Percentiles rank a stretch among this genome's conserved stretches.
Evolutionary conservation across 257 asterid species (phyloP).

Genomic region (Jasminum sambac): DNA sequence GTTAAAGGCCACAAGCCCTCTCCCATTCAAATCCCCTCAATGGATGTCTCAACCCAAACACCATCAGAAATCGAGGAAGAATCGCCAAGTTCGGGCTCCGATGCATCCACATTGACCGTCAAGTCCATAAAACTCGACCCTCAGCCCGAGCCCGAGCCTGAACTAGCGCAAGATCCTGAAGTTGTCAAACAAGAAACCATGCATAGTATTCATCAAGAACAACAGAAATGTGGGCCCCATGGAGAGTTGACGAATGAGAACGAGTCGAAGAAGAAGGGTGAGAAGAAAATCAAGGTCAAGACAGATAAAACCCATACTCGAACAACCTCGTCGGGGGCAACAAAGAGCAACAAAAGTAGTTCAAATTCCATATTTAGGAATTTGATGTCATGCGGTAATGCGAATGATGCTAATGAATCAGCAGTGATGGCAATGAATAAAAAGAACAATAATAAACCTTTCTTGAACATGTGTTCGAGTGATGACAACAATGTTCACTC

Average conservation of each 20-base stretch:
- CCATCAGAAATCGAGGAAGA: constrained; percentile 66
- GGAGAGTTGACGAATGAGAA: constrained; percentile 20
- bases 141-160: constrained; percentile 28
- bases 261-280: constrained; percentile 37
- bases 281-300: constrained; percentile 22
- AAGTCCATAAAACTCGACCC: constrained; percentile 43
- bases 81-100: constrained; percentile 57
- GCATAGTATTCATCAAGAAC: constrained; percentile 8
- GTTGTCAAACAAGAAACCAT: constrained; percentile 19
- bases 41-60: constrained; percentile 38
- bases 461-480: constrained; percentile 35
- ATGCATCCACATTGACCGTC: constrained; percentile 61
- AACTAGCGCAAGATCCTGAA: constrained; percentile 30
- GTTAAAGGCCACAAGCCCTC: constrained; percentile 29
- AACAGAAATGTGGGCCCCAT: background rate
- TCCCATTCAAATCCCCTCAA: constrained; percentile 30
- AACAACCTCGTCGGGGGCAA: constrained; percentile 18
- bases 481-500: constrained; percentile 27
- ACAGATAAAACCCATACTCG: constrained; percentile 26
- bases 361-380: constrained; percentile 50
- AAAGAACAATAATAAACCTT: constrained; percentile 25
- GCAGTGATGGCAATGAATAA: constrained; percentile 39
- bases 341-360: constrained; percentile 43
- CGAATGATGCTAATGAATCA: constrained; percentile 57
- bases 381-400: constrained; percentile 66